These are phyloP conservation scores for Hirschioporus abietinus DNA, from an alignment of 768 basidiomycete species.

Conservation along the genomic window DNA sequence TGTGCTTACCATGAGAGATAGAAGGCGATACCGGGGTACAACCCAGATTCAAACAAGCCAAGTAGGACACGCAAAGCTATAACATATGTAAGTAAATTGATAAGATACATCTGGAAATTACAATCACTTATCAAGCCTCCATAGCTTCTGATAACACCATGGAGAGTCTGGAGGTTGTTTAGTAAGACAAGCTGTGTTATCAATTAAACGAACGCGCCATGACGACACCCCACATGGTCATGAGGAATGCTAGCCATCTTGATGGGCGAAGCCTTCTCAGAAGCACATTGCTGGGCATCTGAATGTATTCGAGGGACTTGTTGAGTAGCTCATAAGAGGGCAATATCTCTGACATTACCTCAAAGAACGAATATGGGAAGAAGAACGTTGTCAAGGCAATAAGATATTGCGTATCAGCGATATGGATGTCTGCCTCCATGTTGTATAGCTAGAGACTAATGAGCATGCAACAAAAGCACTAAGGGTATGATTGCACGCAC, in stretches of 20 bases:
- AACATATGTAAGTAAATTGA: background rate
- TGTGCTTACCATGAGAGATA: slow-evolving; percentile 50
- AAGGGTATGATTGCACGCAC: slow-evolving; percentile 28
- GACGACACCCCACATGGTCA: slow-evolving; percentile 35
- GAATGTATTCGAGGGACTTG: background rate
- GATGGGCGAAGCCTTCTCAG: slow-evolving; percentile 58
- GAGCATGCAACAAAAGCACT: slow-evolving; percentile 6
- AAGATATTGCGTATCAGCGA: slow-evolving; percentile 61
- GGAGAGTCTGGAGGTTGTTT: slow-evolving; percentile 41
- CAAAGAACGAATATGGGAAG: slow-evolving; percentile 66
- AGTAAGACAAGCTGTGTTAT: background rate
- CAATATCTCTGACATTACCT: slow-evolving; percentile 35
- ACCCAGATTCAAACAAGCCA: slow-evolving; percentile 46
- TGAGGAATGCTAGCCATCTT: slow-evolving; percentile 50
- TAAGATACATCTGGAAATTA: background rate
- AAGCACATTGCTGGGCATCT: slow-evolving; percentile 62
- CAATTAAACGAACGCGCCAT: slow-evolving; percentile 28
- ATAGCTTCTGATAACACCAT: slow-evolving; percentile 57
- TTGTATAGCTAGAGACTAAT: slow-evolving; percentile 44
- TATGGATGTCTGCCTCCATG: slow-evolving; percentile 49
- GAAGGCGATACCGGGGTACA: slow-evolving; percentile 52
- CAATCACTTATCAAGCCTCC: slow-evolving; percentile 54
- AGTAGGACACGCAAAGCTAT: slow-evolving; percentile 58
- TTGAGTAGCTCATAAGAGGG: slow-evolving; percentile 3
- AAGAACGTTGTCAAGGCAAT: slow-evolving; percentile 72